Conservation (phyloP, 2,329 filamentous ascomycete genomes). For the Periglandula ipomoeae region DNA sequence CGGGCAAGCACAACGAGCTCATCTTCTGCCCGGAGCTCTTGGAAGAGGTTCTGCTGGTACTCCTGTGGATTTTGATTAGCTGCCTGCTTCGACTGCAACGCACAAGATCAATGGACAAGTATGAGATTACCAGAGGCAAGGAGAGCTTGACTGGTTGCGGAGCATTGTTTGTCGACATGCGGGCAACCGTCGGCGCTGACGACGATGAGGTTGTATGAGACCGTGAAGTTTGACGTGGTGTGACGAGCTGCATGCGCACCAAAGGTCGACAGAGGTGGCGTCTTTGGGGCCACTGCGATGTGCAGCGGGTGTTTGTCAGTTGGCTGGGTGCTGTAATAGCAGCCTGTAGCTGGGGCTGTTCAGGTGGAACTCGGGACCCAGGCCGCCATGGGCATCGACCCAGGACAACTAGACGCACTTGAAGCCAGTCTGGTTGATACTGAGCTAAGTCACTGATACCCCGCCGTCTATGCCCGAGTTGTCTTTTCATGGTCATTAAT, state of each 20-base stretch:
- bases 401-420: too few relatives aligned
- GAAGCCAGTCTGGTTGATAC: too few relatives aligned
- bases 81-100: not conserved
- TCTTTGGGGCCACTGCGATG: too few relatives aligned
- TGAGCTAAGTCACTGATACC: too few relatives aligned
- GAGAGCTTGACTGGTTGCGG: conserved; percentile 71
- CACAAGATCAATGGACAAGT: not conserved
- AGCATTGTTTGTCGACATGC: conserved; percentile 45
- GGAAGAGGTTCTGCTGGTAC: conserved; percentile 94
- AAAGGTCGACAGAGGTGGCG: not conserved
- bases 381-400: too few relatives aligned
- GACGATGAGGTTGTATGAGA: not conserved
- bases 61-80: conserved; percentile 35
- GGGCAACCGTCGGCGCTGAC: conserved; percentile 10
- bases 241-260: not conserved
- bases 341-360: too few relatives aligned
- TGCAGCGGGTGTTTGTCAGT: too few relatives aligned
- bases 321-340: too few relatives aligned
- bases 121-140: conserved; percentile 42
- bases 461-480: too few relatives aligned
- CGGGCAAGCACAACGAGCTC: conserved; percentile 86
- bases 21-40: conserved; percentile 82
- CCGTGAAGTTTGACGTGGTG: not conserved
- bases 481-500: too few relatives aligned
- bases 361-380: too few relatives aligned